Conservation (phyloP, 164 flowering plant genomes). For the Sedum album region DNA sequence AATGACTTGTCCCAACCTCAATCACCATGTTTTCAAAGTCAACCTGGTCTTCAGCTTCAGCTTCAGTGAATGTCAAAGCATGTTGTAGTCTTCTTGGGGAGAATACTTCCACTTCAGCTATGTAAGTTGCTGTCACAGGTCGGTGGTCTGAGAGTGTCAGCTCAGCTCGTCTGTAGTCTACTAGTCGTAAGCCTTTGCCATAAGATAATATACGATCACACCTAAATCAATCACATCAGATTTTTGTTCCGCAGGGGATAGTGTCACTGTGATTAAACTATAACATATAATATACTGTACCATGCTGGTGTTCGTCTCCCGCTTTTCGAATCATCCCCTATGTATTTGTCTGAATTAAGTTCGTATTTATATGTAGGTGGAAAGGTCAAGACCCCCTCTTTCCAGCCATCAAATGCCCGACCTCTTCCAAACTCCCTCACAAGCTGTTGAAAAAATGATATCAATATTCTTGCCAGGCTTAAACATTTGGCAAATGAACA, state of each 20-base stretch:
- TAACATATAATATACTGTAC: conserved; percentile 26
- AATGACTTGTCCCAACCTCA: conserved; percentile 20
- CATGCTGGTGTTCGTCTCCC: conserved; percentile 96
- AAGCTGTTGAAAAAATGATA: conserved; percentile 45
- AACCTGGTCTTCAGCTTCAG: conserved; percentile 56
- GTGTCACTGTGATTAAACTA: background rate
- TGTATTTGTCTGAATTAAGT: conserved; percentile 55
- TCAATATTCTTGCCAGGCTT: conserved; percentile 1
- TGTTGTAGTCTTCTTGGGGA: conserved; percentile 62
- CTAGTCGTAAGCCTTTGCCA: conserved; percentile 69
- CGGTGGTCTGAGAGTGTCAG: conserved; percentile 82
- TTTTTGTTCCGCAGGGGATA: background rate
- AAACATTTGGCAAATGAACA: background rate
- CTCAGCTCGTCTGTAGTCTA: conserved; percentile 62
- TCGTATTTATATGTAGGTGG: conserved; percentile 95
- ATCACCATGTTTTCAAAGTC: conserved; percentile 26
- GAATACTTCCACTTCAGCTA: conserved; percentile 78
- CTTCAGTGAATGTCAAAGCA: conserved; percentile 75
- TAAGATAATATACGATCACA: conserved; percentile 86
- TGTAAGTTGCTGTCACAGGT: conserved; percentile 72
- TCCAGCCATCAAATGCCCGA: conserved; percentile 91
- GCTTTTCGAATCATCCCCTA: conserved; percentile 63
- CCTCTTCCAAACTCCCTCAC: conserved; percentile 62
- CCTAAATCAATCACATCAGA: conserved; percentile 36
- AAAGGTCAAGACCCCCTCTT: conserved; percentile 67